These are phyloP conservation scores for Eucalyptus cloeziana DNA, from an alignment of 345 rosid species.

Conservation along the genomic window DNA sequence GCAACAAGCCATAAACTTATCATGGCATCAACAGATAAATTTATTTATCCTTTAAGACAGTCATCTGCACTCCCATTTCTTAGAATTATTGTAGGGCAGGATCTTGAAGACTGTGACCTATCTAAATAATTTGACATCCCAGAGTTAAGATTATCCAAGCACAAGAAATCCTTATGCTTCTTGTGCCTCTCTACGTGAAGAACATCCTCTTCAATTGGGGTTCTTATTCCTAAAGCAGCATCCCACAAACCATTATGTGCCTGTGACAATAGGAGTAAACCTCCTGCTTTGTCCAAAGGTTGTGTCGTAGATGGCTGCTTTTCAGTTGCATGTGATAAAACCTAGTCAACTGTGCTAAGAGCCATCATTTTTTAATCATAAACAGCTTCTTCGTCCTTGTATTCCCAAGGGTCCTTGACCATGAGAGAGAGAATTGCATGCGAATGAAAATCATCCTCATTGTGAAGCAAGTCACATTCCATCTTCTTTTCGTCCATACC, in stretches of 20 bases:
- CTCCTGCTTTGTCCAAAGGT: slow-evolving; percentile 4
- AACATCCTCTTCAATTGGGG: slow-evolving; percentile 51
- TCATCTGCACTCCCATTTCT: slow-evolving; percentile 29
- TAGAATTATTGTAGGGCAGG: slow-evolving; percentile 62
- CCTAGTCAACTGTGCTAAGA: neutral
- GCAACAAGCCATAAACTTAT: neutral
- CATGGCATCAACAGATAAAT: neutral
- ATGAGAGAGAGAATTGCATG: slow-evolving; percentile 25
- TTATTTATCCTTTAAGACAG: slow-evolving; percentile 38
- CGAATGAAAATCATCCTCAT: slow-evolving; percentile 21
- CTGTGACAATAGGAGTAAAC: neutral
- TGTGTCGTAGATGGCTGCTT: slow-evolving; percentile 1
- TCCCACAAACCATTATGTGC: slow-evolving; percentile 45
- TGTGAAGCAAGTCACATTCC: slow-evolving; percentile 6
- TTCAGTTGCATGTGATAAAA: slow-evolving; percentile 8
- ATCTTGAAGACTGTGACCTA: slow-evolving; percentile 34
- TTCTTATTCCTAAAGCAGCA: slow-evolving; percentile 18
- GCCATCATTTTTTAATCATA: slow-evolving; percentile 11
- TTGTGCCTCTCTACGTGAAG: slow-evolving; percentile 58
- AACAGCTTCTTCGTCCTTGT: slow-evolving; percentile 2
- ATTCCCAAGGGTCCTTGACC: slow-evolving; percentile 54
- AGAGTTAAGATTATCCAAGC: slow-evolving; percentile 27
- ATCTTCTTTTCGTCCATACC: neutral
- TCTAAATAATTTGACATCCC: slow-evolving; percentile 9
- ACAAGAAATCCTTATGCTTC: slow-evolving; percentile 32